Evolutionary conservation across 2,329 filamentous ascomycete species (phyloP).

Genomic region (Zasmidium citrigriseum): DNA sequence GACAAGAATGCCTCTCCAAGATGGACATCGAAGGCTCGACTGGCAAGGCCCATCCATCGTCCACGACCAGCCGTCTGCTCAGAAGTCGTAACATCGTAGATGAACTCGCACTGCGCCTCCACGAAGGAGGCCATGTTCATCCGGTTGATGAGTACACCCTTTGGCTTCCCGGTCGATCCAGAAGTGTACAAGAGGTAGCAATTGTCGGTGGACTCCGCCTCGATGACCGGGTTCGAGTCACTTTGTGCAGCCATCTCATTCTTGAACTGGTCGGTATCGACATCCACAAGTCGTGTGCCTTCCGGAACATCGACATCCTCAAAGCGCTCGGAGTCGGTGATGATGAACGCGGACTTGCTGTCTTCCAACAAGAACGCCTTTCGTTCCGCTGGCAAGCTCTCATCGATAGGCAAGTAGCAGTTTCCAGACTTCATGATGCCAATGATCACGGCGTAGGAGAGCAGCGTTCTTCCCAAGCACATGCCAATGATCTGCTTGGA

Average conservation of each 20-base stretch:
- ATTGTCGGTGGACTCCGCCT: constrained; percentile 6
- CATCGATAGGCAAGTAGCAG: constrained; percentile 17
- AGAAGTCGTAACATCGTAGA: constrained; percentile 12
- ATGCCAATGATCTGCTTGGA: constrained; percentile 12
- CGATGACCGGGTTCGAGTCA: not conserved
- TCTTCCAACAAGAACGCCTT: constrained; percentile 13
- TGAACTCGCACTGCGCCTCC: constrained; percentile 16
- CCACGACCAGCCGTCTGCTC: constrained; percentile 11
- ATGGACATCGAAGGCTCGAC: constrained; percentile 19
- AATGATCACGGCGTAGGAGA: constrained; percentile 13
- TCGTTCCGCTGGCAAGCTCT: constrained; percentile 15
- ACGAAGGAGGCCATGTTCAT: constrained; percentile 56
- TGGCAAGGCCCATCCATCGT: constrained; percentile 16
- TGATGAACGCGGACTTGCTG: constrained; percentile 11
- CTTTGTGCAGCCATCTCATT: not conserved
- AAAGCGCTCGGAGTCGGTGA: constrained; percentile 13
- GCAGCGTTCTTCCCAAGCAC: constrained; percentile 16
- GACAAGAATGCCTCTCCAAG: constrained; percentile 18
- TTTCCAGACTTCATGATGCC: constrained; percentile 16
- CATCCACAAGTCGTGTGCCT: constrained; percentile 6
- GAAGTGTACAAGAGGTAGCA: constrained; percentile 16
- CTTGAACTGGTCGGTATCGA: constrained; percentile 3
- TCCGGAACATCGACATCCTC: constrained; percentile 2
- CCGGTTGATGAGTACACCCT: constrained; percentile 75
- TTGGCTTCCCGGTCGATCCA: constrained; percentile 77